phyloP scores from a whole-genome alignment of 179 eudicot genomes.

The Spergularia azorica region DNA sequence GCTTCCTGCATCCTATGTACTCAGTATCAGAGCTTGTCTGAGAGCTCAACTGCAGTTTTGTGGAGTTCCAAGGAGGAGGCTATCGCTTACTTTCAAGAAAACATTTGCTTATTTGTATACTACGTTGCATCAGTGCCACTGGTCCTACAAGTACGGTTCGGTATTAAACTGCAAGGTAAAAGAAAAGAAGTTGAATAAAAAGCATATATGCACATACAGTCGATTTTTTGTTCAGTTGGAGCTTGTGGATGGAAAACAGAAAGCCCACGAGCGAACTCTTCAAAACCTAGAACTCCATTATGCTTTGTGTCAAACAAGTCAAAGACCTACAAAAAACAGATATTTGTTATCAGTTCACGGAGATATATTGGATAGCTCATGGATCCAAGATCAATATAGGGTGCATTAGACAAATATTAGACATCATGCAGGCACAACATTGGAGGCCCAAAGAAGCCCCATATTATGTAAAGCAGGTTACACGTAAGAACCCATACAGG shows the following conservation, averaged over 20 bases:
- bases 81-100: background rate
- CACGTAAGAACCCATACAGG: background rate
- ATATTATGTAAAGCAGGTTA: background rate
- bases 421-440: background rate
- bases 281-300: conserved; percentile 88
- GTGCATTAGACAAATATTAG: background rate
- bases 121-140: background rate
- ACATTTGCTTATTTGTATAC: background rate
- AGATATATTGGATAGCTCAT: background rate
- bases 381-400: conserved; percentile 1
- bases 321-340: conserved; percentile 66
- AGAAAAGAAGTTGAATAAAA: background rate
- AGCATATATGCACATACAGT: conserved; percentile 54
- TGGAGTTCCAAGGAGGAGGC: background rate
- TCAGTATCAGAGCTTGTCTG: too few species aligned
- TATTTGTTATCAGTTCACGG: background rate
- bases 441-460: background rate
- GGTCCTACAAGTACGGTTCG: background rate
- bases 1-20: too few species aligned
- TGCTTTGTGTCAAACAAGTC: conserved; percentile 98
- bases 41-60: too few species aligned
- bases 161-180: background rate
- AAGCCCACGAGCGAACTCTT: conserved; percentile 97
- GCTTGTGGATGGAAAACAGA: conserved; percentile 98
- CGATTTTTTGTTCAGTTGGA: conserved; percentile 91